A percentile compares a stretch with the other conserved stretches of the same genome.
These are phyloP conservation scores for Phytophthora multivora DNA, from an alignment of 352 stramenopile species.

Conservation along the genomic window DNA sequence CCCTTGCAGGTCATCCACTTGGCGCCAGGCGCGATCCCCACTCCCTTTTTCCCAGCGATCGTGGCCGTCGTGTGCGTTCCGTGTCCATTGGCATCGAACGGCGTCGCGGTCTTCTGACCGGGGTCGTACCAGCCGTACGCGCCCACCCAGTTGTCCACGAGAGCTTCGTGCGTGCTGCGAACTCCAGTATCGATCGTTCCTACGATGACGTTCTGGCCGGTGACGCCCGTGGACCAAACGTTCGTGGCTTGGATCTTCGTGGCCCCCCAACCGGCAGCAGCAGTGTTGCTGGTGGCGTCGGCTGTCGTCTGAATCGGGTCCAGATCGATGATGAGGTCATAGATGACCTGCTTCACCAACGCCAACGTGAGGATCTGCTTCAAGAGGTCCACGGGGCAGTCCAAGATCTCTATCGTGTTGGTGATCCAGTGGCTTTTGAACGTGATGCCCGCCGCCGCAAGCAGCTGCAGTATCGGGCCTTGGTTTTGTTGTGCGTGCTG, in stretches of 20 bases:
- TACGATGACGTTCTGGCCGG: slow-evolving; percentile 40
- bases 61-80: slow-evolving; percentile 59
- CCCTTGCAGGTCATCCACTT: slow-evolving; percentile 64
- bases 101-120: slow-evolving; percentile 25
- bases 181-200: slow-evolving; percentile 50
- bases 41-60: slow-evolving; percentile 40
- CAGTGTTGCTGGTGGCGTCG: slow-evolving; percentile 27
- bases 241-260: slow-evolving; percentile 40
- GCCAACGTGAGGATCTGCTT: slow-evolving; percentile 21
- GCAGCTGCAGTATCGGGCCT: slow-evolving; percentile 16
- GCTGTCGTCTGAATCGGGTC: slow-evolving; percentile 14
- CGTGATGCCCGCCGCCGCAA: not conserved
- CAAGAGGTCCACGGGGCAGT: slow-evolving; percentile 27
- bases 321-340: slow-evolving; percentile 26
- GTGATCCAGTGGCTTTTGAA: slow-evolving; percentile 42
- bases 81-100: slow-evolving; percentile 52
- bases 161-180: slow-evolving; percentile 37
- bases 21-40: slow-evolving; percentile 49
- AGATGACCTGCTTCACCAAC: slow-evolving; percentile 35
- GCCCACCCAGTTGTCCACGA: slow-evolving; percentile 37
- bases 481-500: slow-evolving; percentile 9
- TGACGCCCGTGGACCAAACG: slow-evolving; percentile 38
- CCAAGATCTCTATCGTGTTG: slow-evolving; percentile 42
- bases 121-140: slow-evolving; percentile 57
- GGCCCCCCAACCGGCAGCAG: slow-evolving; percentile 35